Percentiles rank a stretch among this genome's conserved stretches.
phyloP scores from a whole-genome alignment of 2,329 filamentous ascomycete species.

The Sclerotinia sclerotiorum region DNA sequence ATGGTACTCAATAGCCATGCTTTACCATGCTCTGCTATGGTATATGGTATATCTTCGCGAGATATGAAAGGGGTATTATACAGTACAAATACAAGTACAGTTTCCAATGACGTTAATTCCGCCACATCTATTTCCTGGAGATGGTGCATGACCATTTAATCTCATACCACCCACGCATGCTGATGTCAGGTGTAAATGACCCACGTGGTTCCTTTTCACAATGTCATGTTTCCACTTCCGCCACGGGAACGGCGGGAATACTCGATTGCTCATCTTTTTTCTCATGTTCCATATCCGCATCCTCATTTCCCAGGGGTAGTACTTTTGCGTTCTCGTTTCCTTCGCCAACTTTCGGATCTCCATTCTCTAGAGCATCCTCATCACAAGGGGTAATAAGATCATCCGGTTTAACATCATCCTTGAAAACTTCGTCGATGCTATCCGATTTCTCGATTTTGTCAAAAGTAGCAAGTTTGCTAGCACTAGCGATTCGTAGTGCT shows the following conservation, averaged over 20 bases:
- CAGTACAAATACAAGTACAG: constrained; percentile 11
- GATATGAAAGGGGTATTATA: constrained; percentile 16
- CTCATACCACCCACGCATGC: neutral
- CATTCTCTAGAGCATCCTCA: constrained; percentile 42
- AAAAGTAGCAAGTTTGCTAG: constrained; percentile 71
- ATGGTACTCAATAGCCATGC: neutral
- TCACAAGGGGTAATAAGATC: constrained; percentile 39
- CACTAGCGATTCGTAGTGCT: constrained; percentile 76
- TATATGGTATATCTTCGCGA: constrained; percentile 1
- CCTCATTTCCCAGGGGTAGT: constrained; percentile 14
- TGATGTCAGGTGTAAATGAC: neutral
- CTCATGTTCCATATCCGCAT: constrained; percentile 14
- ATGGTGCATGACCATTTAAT: neutral
- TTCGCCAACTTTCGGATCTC: constrained; percentile 28
- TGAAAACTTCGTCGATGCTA: constrained; percentile 61
- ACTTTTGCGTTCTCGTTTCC: constrained; percentile 21
- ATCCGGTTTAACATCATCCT: constrained; percentile 46
- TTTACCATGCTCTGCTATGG: neutral
- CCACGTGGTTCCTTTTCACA: neutral
- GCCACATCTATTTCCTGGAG: neutral
- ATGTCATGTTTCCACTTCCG: neutral
- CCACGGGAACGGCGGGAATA: neutral
- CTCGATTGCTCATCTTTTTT: neutral
- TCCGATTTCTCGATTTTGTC: constrained; percentile 85
- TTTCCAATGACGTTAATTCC: constrained; percentile 27